Evolutionary conservation across 2,329 filamentous ascomycete genomes (phyloP).

Genomic region (Taxawa tesnikishii): DNA sequence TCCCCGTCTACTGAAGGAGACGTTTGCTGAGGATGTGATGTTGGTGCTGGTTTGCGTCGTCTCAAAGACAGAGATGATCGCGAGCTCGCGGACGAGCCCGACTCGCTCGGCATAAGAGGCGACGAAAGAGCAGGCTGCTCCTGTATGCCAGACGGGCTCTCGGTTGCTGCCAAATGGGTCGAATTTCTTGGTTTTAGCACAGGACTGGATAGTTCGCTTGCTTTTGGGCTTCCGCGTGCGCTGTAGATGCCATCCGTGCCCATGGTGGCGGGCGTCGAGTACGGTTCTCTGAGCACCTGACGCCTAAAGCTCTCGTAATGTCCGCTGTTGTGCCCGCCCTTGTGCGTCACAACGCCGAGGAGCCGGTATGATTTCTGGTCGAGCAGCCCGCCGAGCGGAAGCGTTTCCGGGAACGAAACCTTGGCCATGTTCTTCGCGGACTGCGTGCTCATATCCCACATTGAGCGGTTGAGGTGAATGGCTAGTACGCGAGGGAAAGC

Average conservation of each 20-base stretch:
- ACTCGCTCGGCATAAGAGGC: not conserved
- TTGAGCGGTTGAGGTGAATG: conserved; percentile 84
- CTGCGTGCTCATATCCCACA: conserved; percentile 60
- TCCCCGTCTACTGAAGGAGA: too few species aligned
- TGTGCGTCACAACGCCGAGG: conserved; percentile 81
- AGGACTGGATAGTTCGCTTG: conserved; percentile 18
- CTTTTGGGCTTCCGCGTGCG: conserved; percentile 26
- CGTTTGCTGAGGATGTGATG: not conserved
- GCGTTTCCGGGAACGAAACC: conserved; percentile 77
- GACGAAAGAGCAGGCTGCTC: not conserved
- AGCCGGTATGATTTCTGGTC: conserved; percentile 72
- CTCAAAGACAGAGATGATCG: not conserved
- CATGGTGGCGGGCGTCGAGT: conserved; percentile 70
- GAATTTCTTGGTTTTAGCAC: not conserved
- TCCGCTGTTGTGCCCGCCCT: conserved; percentile 88
- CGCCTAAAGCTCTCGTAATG: conserved; percentile 95
- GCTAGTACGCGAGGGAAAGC: conserved; percentile 81
- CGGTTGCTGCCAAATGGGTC: not conserved
- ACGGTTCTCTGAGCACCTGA: conserved; percentile 68
- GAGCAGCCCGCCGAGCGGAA: conserved; percentile 69
- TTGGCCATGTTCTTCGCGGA: conserved; percentile 93
- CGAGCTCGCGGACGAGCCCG: not conserved
- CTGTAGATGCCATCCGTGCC: conserved; percentile 64
- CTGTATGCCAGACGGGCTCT: not conserved
- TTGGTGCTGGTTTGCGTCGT: not conserved